Base-by-base conservation (phyloP, 768 basidiomycete genomes). In the Leucocoprinus birnbaumii region DNA sequence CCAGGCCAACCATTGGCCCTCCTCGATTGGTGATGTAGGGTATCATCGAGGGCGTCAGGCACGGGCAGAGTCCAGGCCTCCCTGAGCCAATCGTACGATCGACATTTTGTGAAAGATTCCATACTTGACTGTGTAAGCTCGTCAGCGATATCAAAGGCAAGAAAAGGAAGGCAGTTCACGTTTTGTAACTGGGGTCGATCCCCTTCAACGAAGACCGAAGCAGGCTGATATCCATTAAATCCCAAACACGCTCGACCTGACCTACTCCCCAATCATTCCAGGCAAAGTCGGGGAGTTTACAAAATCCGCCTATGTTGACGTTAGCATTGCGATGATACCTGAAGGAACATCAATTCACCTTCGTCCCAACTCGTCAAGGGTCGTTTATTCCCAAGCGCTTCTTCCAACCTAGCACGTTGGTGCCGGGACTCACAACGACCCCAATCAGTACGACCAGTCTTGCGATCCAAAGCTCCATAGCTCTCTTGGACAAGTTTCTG, bases 71-170 rank as follows among this genome's bases (percentile, higher is more conserved):
- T 19, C 94, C 95, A 10, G 85, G 73, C 67, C 85, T 87, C 61
- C 78, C 82, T 0, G 89, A 87, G 6, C 90, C 89, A 43, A 87
- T 93, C 24, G 88, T 88, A 13, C 95, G 84, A 69, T 98, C 95
- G 21, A 97, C 95, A 62, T 98, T 98, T 70, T 98, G 95, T 2
- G 92, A 94, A 4, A 98, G 78, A 68, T 98, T 98, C 94, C 94
- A 97, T 1, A 98, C 90, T 69, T 86, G 80, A 2, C 91, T 94
- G 26, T 58, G 55, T 51, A 43, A 46, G 53, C 53, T 22, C 63
- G 58, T 26, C n/a, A 40, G 40, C 64, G 52, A 16, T 10, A 27
- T 13, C 3, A 52, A 52, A 10, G 25, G 11, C 57, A 9, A 16
- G 38, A 38, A 11, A 38, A 38, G 16, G n/a, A 40, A 52, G 8